Percentiles rank a stretch among this genome's conserved stretches.
Conservation (phyloP, 345 rosid species). For the Passiflora organensis region DNA sequence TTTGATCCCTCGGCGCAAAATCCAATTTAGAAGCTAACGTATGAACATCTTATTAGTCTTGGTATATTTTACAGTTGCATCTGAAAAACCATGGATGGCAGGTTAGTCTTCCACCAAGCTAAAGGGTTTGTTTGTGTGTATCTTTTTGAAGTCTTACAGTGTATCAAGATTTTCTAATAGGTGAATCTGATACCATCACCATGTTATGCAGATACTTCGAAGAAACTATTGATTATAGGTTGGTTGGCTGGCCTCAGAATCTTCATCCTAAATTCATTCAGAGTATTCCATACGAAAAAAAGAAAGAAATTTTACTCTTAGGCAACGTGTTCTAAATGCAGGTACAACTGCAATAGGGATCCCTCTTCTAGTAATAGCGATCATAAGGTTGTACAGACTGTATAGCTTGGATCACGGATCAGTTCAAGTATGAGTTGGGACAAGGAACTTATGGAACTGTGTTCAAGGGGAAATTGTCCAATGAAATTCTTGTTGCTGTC, state of each 20-base stretch:
- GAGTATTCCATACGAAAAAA: not conserved
- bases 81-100: too few relatives aligned
- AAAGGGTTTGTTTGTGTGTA: too few relatives aligned
- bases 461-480: constrained; percentile 8
- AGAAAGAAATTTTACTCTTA: not conserved
- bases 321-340: not conserved
- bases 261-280: too few relatives aligned
- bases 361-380: not conserved
- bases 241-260: not conserved
- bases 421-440: not conserved
- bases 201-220: too few relatives aligned
- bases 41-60: too few relatives aligned
- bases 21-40: too few relatives aligned
- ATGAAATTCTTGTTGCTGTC: constrained; percentile 8
- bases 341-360: not conserved
- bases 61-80: too few relatives aligned
- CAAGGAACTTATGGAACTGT: constrained; percentile 12
- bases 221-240: not conserved
- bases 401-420: constrained; percentile 2
- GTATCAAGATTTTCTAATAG: too few relatives aligned
- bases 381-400: not conserved
- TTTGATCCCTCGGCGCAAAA: not conserved
- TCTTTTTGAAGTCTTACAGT: too few relatives aligned
- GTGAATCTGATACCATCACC: too few relatives aligned
- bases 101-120: too few relatives aligned